These are phyloP conservation scores for Lycium barbarum DNA, from an alignment of 257 asterid species.

Conservation along the genomic window DNA sequence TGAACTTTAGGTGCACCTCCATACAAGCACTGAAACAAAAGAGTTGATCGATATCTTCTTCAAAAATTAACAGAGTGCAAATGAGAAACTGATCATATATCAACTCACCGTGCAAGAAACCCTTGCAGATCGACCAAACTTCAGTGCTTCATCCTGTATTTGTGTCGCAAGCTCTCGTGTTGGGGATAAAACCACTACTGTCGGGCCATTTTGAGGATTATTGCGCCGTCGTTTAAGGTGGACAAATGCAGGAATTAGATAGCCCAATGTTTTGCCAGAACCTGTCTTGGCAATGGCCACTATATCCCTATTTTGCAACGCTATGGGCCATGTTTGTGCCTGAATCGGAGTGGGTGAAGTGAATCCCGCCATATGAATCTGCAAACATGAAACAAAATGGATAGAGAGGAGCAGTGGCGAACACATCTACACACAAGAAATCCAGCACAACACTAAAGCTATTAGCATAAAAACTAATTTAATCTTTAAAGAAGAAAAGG, in stretches of 20 bases:
- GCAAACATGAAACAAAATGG: slow-evolving; percentile 47
- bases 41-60: slow-evolving; percentile 31
- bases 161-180: slow-evolving; percentile 99
- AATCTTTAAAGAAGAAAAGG: slow-evolving; percentile 29
- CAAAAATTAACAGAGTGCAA: slow-evolving; percentile 13
- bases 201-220: slow-evolving; percentile 86
- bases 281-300: slow-evolving; percentile 99
- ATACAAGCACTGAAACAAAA: slow-evolving; percentile 78
- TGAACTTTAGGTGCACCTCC: slow-evolving; percentile 98
- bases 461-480: slow-evolving; percentile 27
- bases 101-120: slow-evolving; percentile 85
- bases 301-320: slow-evolving; percentile 75
- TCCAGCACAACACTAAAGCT: slow-evolving; percentile 27
- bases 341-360: slow-evolving; percentile 94
- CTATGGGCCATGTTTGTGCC: slow-evolving; percentile 99
- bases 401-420: slow-evolving; percentile 26
- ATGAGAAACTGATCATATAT: slow-evolving; percentile 4
- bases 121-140: slow-evolving; percentile 94
- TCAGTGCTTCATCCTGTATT: slow-evolving; percentile 94
- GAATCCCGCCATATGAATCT: slow-evolving; percentile 87
- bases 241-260: slow-evolving; percentile 88
- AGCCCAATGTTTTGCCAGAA: slow-evolving; percentile 95
- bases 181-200: slow-evolving; percentile 90
- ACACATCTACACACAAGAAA: slow-evolving; percentile 29
- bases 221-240: slow-evolving; percentile 75